Conservation (phyloP, 345 rosid species). For the Ceriops decandra region DNA sequence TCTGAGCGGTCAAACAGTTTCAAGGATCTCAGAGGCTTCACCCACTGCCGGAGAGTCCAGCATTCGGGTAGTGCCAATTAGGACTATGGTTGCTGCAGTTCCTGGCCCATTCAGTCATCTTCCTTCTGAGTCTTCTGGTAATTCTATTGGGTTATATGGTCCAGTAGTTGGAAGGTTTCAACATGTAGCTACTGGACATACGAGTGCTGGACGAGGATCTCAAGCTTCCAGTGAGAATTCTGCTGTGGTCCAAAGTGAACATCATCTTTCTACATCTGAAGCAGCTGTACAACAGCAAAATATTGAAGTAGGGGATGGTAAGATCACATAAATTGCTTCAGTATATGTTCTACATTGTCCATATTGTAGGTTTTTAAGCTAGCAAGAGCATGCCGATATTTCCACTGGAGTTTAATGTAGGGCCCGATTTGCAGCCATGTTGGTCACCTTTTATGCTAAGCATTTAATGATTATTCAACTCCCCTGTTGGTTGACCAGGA, state of each 20-base stretch:
- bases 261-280: constrained; percentile 30
- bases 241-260: constrained; percentile 36
- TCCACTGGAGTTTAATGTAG: too few species aligned
- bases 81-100: constrained; percentile 61
- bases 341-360: too few species aligned
- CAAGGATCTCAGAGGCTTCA: constrained; percentile 40
- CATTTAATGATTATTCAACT: background rate
- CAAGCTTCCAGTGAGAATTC: constrained; percentile 36
- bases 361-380: too few species aligned
- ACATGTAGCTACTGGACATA: constrained; percentile 40
- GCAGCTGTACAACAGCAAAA: constrained; percentile 31
- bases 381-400: too few species aligned
- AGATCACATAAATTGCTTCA: constrained; percentile 1
- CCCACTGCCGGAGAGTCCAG: constrained; percentile 52
- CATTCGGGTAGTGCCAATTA: constrained; percentile 57
- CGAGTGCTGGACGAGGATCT: constrained; percentile 34
- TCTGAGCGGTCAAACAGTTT: constrained; percentile 29
- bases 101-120: constrained; percentile 45
- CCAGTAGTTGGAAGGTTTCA: constrained; percentile 55
- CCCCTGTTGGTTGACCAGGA: background rate
- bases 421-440: background rate
- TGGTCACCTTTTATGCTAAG: background rate
- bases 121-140: constrained; percentile 53
- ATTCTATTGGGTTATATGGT: constrained; percentile 40
- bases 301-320: constrained; percentile 48